Conservation (phyloP, 768 basidiomycete genomes). For the Mrakia gelida region DNA sequence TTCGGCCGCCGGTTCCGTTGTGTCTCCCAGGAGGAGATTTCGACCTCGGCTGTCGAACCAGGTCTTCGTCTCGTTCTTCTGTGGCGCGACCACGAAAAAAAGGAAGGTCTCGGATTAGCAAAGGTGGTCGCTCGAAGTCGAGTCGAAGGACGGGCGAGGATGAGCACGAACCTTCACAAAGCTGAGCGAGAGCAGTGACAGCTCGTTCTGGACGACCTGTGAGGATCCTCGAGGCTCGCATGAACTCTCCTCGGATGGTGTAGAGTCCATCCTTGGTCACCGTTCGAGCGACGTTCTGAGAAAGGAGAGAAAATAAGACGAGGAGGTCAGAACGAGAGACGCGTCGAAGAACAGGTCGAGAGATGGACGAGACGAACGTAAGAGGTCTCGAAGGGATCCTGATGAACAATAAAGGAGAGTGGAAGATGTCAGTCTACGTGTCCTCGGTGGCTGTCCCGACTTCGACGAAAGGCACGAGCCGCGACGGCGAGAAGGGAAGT, state of each 20-base stretch:
- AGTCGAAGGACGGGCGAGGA: not conserved
- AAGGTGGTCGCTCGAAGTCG: not conserved
- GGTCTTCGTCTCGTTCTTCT: constrained; percentile 21
- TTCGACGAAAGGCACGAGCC: not conserved
- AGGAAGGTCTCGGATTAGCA: not conserved
- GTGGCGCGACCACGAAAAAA: not conserved
- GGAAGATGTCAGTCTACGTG: not conserved
- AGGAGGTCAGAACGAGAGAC: not conserved
- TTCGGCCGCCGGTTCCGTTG: not conserved
- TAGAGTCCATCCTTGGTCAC: constrained; percentile 95
- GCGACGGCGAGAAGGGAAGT: not conserved
- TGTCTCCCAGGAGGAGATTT: constrained; percentile 17
- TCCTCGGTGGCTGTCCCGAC: not conserved
- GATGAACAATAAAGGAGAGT: not conserved
- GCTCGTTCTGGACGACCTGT: constrained; percentile 73
- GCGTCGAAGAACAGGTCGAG: not conserved
- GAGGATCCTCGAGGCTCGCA: constrained; percentile 87
- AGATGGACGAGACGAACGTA: constrained; percentile 47
- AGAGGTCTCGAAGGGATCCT: constrained; percentile 96
- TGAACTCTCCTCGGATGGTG: constrained; percentile 98
- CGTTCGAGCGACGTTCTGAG: constrained; percentile 82
- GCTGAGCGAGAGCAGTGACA: constrained; percentile 72
- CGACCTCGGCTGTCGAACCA: constrained; percentile 19
- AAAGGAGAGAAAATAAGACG: not conserved
- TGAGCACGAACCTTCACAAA: constrained; percentile 62